Conservation (phyloP, 1,284 basidiomycete genomes). For the Ganoderma sinense region DNA sequence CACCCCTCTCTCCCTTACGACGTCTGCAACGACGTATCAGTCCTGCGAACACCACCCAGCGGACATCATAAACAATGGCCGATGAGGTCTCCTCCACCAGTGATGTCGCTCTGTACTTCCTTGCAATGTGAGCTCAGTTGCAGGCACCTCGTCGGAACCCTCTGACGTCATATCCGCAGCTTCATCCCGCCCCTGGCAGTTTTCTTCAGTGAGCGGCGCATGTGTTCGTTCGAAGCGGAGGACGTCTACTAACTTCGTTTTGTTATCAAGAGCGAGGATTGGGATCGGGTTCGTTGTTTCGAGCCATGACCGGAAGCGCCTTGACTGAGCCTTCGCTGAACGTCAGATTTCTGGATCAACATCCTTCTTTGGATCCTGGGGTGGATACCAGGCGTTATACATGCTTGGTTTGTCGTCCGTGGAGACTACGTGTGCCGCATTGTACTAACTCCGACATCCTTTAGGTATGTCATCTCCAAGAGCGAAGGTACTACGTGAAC, state of each 20-base stretch:
- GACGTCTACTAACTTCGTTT: not conserved
- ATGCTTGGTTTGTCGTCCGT: slow-evolving; percentile 53
- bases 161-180: slow-evolving; percentile 38
- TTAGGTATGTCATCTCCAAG: slow-evolving; percentile 53
- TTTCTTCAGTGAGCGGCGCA: slow-evolving; percentile 55
- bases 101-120: slow-evolving; percentile 54
- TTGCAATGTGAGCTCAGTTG: slow-evolving; percentile 51
- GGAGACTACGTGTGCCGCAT: not conserved
- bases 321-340: not conserved
- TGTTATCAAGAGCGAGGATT: slow-evolving; percentile 48
- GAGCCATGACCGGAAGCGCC: not conserved
- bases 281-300: slow-evolving; percentile 41
- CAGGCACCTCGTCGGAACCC: not conserved
- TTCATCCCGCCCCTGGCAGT: slow-evolving; percentile 60
- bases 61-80: slow-evolving; percentile 14
- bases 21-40: not conserved
- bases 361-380: slow-evolving; percentile 59
- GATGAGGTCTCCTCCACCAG: slow-evolving; percentile 40
- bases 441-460: not conserved
- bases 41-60: not conserved
- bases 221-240: not conserved
- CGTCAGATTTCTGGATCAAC: slow-evolving; percentile 62
- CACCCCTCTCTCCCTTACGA: slow-evolving; percentile 4
- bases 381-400: slow-evolving; percentile 66
- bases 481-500: slow-evolving; percentile 34